Evolutionary conservation across 2,329 filamentous ascomycete genomes (phyloP), one percentile per base, ranked within the genome.

Genomic region (Microcyclosporella mali): DNA sequence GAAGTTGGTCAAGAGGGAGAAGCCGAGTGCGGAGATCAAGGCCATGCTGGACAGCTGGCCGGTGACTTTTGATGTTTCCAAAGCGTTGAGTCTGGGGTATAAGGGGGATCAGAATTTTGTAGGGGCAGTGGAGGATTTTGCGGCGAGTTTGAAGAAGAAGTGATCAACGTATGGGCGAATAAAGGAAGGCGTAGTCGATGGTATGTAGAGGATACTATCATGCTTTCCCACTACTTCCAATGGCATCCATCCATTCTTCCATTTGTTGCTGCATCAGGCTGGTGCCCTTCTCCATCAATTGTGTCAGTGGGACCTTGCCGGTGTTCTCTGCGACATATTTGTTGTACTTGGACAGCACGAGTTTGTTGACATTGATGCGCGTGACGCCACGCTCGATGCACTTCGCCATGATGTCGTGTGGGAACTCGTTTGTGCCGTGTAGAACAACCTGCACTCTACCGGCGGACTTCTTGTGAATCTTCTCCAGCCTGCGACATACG

Each of bases 281-380:
- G 15, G 75, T 78, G 10, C 70, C 72, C 56, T 74, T 67, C 60
- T 79, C 77, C 55, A 79, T 67, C 43, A 78, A 47, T 2, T 67
- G 64, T 21, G 75, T 80, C 52, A 79, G 59, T 0, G 73, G 72
- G 27, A 70, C 68, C 47, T 68, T 70, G 1, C 70, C 73, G 1
- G 73, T 73, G 53, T 70, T 71, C 54, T 72, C 68, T 35, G 59
- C 50, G 47, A 69, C 70, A 68, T 49, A 75, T 60, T 43, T 61
- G 56, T 46, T 71, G 60, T 62, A 74, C 71, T 60, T 71, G 61
- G 56, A 70, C 63, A 61, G 74, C 55, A 80, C 67, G 18, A 77
- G 70, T 61, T 78, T 77, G 54, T 80, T 80, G 35, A 79, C 72
- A 60, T 80, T 80, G 31, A 78, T 65, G 57, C 78, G 74, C 14